Base-by-base conservation (phyloP, 352 stramenopile species). In the Phytophthora cryptogea region DNA sequence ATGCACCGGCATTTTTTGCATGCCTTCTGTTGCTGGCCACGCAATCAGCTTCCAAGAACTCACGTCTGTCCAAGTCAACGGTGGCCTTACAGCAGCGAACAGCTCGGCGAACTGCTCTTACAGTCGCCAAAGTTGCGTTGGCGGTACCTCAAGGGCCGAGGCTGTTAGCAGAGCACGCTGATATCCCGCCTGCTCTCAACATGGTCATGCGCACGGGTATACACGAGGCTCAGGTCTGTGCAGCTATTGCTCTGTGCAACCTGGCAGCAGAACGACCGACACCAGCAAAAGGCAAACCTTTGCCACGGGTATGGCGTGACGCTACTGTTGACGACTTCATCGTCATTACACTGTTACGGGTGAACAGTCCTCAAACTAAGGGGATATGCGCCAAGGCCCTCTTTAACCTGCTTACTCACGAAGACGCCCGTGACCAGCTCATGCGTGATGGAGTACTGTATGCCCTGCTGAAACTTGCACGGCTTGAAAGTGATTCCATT, bases 351-450 rank as follows among this genome's bases (percentile, higher is more conserved):
- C 52, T 96, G 3, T 51, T 96, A 57, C 85, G 86, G 16, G 72
- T 94, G 11, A 96, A 96, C 62, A 88, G 74, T 56, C 76, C 80
- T 42, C 54, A 84, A 54, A 95, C 86, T 17, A 95, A 96, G 51
- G 78, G 83, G 39, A 89, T 94, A 13, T 95, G 86, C 39, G 78
- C 85, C 35, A 87, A 89, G 51, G 78, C 81, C 13, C 70, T 96
- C 31, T 96, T 96, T 57, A 96, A 95, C 50, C 49, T 96, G 20
- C 65, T 96, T 13, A 80, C 80, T 1, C 86, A 95, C 50, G 80
- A 94, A 31, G 85, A 90, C 32, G 78, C 77, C 42, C 80, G 83
- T 10, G 76, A 90, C 27, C 69, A 86, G 39, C 84, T 92, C 61
- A 69, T 95, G 43, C 60, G 70, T n/a, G 81, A 87, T 42, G 88